Evolutionary conservation across 2,329 filamentous ascomycete genomes (phyloP).

Genomic region (Geosmithia flava): DNA sequence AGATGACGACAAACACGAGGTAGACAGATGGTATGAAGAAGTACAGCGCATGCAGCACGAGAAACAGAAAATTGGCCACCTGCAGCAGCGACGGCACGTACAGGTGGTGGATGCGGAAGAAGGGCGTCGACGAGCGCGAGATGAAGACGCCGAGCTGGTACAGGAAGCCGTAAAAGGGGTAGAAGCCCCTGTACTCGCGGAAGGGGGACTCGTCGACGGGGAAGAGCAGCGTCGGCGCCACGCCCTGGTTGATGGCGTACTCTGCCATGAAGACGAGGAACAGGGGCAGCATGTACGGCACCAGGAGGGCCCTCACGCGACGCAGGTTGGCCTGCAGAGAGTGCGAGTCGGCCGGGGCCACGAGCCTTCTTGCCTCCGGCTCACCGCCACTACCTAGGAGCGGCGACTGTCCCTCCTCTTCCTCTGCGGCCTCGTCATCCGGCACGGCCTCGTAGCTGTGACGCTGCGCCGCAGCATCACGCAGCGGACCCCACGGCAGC

Average conservation of each 20-base stretch:
- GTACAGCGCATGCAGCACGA: slow-evolving; percentile 66
- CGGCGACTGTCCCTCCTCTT: slow-evolving; percentile 11
- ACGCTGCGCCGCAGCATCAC: slow-evolving; percentile 18
- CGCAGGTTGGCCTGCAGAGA: slow-evolving; percentile 40
- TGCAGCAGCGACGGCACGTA: slow-evolving; percentile 79
- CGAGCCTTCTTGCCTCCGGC: slow-evolving; percentile 9
- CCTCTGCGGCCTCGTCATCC: slow-evolving; percentile 24
- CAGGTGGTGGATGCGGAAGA: slow-evolving; percentile 66
- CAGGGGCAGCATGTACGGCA: slow-evolving; percentile 79
- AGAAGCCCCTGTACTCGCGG: slow-evolving; percentile 71
- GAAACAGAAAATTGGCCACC: slow-evolving; percentile 59
- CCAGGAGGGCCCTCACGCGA: slow-evolving; percentile 58
- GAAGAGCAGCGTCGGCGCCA: slow-evolving; percentile 81
- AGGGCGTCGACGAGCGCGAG: slow-evolving; percentile 81
- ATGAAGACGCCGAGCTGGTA: slow-evolving; percentile 95
- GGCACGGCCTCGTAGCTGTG: slow-evolving; percentile 43
- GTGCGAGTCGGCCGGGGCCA: slow-evolving; percentile 2
- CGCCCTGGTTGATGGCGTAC: slow-evolving; percentile 95
- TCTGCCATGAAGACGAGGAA: slow-evolving; percentile 90
- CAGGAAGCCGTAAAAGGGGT: slow-evolving; percentile 87
- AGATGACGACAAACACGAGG: slow-evolving; percentile 71
- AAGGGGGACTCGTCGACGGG: slow-evolving; percentile 69
- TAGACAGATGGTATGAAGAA: slow-evolving; percentile 79
- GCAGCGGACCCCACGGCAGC: slow-evolving; percentile 56
- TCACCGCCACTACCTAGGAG: too few species aligned